Evolutionary conservation across 176 grass and related monocot species (phyloP), one percentile per base, ranked within the genome.

Genomic region (Melocanna baccifera): DNA sequence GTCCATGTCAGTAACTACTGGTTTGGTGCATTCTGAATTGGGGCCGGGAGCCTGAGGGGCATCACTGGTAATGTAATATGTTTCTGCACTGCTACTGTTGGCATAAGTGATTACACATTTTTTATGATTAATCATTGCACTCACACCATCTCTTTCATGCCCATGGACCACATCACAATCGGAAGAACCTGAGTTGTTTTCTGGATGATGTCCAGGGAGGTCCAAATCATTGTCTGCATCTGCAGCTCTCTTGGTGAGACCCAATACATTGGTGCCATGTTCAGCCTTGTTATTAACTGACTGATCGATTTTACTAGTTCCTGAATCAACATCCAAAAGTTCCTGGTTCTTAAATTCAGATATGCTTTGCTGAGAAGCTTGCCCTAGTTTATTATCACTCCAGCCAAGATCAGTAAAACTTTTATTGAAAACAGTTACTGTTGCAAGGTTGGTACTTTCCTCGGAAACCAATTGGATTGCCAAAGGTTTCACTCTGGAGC

Each of bases 241-340:
- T 53, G 46, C 69, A 42, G 58, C 18, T 36, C 52, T 53, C 64
- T 84, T 80, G 19, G 2, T 48, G 39, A 79, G 51, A 83, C 18
- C 46, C 34, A 75, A 70, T 62, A 55, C 36, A 80, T 86, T 41
- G 46, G 65, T 61, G 51, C 20, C 81, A 85, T 87, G 75, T 79
- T 76, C 81, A 82, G 30, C 69, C 36, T 63, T 76, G 20, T 69
- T 65, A 74, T 51, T 55, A 75, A 67, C 72, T 23, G 52, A 79
- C 72, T 77, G 79, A 39, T 67, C 71, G 72, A 81, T 67, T 86
- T 86, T 83, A 85, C 82, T 70, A 67, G 76, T 90, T 69, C 63
- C 83, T 43, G 90, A 88, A 92, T 87, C 91, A 85, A 80, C 59
- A 84, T 87, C 83, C 51, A 94, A 72, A 82, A 83, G 55, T 6